Conservation (phyloP, 2,329 filamentous ascomycete genomes). For the Camptophora hylomeconis region DNA sequence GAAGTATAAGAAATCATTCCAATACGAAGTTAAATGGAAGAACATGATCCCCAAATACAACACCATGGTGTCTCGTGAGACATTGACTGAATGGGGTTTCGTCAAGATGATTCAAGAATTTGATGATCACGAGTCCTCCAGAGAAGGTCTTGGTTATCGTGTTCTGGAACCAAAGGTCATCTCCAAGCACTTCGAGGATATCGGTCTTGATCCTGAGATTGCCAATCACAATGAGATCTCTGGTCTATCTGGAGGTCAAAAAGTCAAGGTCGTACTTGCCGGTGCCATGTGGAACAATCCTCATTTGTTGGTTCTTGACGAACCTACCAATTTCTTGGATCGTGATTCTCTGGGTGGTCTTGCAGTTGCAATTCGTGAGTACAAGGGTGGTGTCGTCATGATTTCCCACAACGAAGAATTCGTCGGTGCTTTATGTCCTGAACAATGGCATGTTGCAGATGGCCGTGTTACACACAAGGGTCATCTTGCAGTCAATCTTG, state of each 20-base stretch:
- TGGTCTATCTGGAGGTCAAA: slow-evolving; percentile 89
- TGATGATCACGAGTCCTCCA: slow-evolving; percentile 96
- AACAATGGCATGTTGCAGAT: slow-evolving; percentile 90
- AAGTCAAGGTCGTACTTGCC: slow-evolving; percentile 96
- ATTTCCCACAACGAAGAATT: slow-evolving; percentile 99
- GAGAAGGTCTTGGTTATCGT: slow-evolving; percentile 93
- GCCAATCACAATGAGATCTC: slow-evolving; percentile 98
- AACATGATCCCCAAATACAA: slow-evolving; percentile 85
- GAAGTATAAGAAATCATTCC: slow-evolving; percentile 84
- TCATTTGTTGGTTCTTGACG: slow-evolving; percentile 90
- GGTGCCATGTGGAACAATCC: slow-evolving; percentile 99
- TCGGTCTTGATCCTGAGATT: slow-evolving; percentile 92
- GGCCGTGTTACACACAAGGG: slow-evolving; percentile 79
- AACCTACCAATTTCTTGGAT: slow-evolving; percentile 98
- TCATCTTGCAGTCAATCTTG: slow-evolving; percentile 56
- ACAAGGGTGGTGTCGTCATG: slow-evolving; percentile 96
- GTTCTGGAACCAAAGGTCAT: slow-evolving; percentile 86
- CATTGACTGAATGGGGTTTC: slow-evolving; percentile 72
- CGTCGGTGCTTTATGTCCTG: slow-evolving; percentile 84
- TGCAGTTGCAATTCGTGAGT: slow-evolving; percentile 94
- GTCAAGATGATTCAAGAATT: slow-evolving; percentile 93
- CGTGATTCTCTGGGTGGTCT: slow-evolving; percentile 93
- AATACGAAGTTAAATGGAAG: slow-evolving; percentile 56
- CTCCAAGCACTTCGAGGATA: slow-evolving; percentile 94
- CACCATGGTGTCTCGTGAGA: slow-evolving; percentile 84